Percentiles rank a stretch among this genome's conserved stretches.
Conservation (phyloP, 2,329 filamentous ascomycete species). For the Fusarium protoensiforme region DNA sequence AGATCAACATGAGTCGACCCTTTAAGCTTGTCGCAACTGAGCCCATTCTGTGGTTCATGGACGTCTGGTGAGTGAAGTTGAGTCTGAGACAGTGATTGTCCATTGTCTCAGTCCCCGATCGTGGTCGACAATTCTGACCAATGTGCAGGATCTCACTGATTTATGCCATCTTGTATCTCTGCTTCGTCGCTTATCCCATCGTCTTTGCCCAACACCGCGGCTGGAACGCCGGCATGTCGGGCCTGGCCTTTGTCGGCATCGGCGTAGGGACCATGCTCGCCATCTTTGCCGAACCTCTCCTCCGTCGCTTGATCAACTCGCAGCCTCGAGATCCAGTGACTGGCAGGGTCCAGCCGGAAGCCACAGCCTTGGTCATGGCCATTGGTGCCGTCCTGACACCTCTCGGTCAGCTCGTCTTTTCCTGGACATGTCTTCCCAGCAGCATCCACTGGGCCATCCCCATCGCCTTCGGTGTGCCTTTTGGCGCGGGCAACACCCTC, state of each 20-base stretch:
- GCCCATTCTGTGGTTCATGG: constrained; percentile 81
- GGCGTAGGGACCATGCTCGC: constrained; percentile 71
- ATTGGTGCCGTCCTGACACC: constrained; percentile 80
- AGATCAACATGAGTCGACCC: constrained; percentile 80
- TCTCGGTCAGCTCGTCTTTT: constrained; percentile 84
- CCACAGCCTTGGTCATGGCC: constrained; percentile 82
- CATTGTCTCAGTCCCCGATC: background rate
- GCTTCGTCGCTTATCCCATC: constrained; percentile 90
- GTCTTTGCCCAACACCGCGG: constrained; percentile 80
- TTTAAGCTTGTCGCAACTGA: constrained; percentile 83
- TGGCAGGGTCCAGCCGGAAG: constrained; percentile 79
- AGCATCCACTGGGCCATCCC: constrained; percentile 86
- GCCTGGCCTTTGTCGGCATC: constrained; percentile 81
- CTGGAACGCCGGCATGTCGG: constrained; percentile 79
- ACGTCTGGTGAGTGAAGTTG: constrained; percentile 63
- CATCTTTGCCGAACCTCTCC: constrained; percentile 74
- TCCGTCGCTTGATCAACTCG: constrained; percentile 80
- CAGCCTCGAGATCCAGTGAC: constrained; percentile 81
- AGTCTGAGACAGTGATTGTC: background rate
- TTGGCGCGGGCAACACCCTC: constrained; percentile 79
- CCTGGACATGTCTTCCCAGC: constrained; percentile 84
- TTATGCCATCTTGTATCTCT: constrained; percentile 89
- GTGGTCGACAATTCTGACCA: constrained; percentile 9
- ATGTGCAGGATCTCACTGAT: constrained; percentile 76
- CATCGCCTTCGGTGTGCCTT: constrained; percentile 81